These are phyloP conservation scores for Seiridium unicorne DNA, from an alignment of 2,329 filamentous ascomycete genomes.

Conservation along the genomic window DNA sequence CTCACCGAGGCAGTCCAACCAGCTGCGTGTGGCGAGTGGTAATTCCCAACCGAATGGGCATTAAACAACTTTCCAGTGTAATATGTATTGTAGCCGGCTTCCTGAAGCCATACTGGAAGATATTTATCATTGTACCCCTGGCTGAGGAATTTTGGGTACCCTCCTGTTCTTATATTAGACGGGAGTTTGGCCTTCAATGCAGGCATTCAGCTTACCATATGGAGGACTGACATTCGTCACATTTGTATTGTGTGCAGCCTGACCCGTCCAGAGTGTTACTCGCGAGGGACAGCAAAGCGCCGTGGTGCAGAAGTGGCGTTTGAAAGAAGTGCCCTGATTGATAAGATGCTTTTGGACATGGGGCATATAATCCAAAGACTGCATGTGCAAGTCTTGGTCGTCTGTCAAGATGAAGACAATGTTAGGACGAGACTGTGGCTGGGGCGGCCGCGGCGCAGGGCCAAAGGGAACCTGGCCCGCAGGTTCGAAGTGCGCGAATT, in stretches of 20 bases:
- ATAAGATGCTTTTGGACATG: conserved; percentile 53
- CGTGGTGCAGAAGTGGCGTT: conserved; percentile 65
- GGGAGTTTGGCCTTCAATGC: conserved; percentile 43
- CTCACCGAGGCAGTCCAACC: conserved; percentile 55
- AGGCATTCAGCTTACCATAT: conserved; percentile 43
- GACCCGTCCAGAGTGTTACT: conserved; percentile 64
- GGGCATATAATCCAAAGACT: conserved; percentile 61
- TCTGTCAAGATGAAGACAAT: conserved; percentile 68
- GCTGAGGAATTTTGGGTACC: conserved; percentile 65
- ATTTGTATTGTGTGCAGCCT: conserved; percentile 68
- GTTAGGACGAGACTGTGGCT: conserved; percentile 39
- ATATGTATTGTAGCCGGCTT: conserved; percentile 67
- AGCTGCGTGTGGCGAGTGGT: conserved; percentile 52
- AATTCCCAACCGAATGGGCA: conserved; percentile 58
- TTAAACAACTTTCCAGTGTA: conserved; percentile 74
- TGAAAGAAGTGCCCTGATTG: conserved; percentile 57
- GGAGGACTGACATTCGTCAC: conserved; percentile 58
- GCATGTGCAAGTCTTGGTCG: conserved; percentile 63
- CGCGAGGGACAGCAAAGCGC: conserved; percentile 67
- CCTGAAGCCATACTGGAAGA: conserved; percentile 67
- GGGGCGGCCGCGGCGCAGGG: neutral
- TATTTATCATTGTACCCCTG: conserved; percentile 67
- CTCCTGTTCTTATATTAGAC: conserved; percentile 33
- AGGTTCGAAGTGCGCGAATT: conserved; percentile 12
- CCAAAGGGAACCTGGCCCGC: conserved; percentile 16